Evolutionary conservation across 1,139 yeast species (phyloP).

Genomic region (Taiozyma sp.): DNA sequence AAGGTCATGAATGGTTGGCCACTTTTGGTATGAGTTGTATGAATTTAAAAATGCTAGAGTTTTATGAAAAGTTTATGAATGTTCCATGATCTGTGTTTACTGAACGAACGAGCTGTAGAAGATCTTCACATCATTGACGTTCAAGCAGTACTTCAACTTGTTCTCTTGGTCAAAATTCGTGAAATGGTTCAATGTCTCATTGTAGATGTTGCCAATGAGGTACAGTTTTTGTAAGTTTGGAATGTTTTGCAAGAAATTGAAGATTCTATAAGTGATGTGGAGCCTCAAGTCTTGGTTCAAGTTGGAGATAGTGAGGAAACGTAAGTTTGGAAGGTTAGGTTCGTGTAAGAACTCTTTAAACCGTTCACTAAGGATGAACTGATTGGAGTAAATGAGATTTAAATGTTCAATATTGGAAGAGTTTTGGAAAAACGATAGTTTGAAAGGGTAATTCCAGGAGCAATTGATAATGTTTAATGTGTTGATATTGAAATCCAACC

Average conservation of each 20-base stretch:
- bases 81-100: background rate
- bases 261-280: constrained; percentile 24
- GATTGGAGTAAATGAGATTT: constrained; percentile 22
- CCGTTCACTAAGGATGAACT: constrained; percentile 28
- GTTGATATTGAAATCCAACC: constrained; percentile 9
- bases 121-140: constrained; percentile 25
- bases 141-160: constrained; percentile 19
- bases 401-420: constrained; percentile 18
- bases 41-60: background rate
- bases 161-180: constrained; percentile 23
- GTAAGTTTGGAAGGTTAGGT: constrained; percentile 23
- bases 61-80: background rate
- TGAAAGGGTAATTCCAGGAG: constrained; percentile 30
- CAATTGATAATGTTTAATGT: constrained; percentile 24
- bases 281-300: constrained; percentile 21
- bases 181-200: constrained; percentile 25
- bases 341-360: constrained; percentile 24
- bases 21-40: background rate
- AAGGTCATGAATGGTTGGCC: background rate
- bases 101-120: constrained; percentile 26
- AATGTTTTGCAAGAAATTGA: constrained; percentile 24
- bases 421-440: constrained; percentile 23
- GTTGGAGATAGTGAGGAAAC: constrained; percentile 23
- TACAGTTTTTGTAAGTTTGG: constrained; percentile 24
- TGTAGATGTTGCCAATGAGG: constrained; percentile 24